Conservation (phyloP, 306 rosid genomes). For the Hippophae rhamnoides region DNA sequence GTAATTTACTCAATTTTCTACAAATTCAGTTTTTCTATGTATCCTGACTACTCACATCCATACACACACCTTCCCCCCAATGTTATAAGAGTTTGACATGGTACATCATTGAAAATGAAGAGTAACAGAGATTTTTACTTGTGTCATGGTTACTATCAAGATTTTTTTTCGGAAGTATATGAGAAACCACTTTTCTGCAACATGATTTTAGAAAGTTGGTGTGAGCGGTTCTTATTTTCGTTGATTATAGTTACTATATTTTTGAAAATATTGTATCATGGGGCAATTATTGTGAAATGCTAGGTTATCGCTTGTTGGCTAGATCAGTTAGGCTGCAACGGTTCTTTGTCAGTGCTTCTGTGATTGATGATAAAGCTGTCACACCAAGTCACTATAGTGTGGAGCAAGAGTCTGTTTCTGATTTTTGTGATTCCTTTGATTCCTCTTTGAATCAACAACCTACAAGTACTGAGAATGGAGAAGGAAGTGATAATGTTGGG, state of each 20-base stretch:
- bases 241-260: neutral
- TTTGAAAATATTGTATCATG: neutral
- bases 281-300: conserved; percentile 11
- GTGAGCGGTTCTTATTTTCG: neutral
- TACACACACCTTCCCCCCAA: no score
- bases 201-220: neutral
- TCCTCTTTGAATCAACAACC: conserved; percentile 8
- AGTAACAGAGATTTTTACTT: no score
- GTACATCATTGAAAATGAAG: no score
- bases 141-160: no score
- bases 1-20: no score
- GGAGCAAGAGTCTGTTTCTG: conserved; percentile 22
- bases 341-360: conserved; percentile 21
- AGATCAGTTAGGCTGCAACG: conserved; percentile 19
- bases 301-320: conserved; percentile 29
- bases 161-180: no score
- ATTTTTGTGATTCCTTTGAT: conserved; percentile 20
- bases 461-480: conserved; percentile 12
- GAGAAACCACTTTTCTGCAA: neutral
- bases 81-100: no score
- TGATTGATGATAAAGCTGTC: conserved; percentile 21
- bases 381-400: conserved; percentile 16
- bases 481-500: conserved; percentile 24
- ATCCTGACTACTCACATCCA: no score
- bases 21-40: no score